Conservation (phyloP, 176 grass and related monocot species). For the Triticum monococcum region DNA sequence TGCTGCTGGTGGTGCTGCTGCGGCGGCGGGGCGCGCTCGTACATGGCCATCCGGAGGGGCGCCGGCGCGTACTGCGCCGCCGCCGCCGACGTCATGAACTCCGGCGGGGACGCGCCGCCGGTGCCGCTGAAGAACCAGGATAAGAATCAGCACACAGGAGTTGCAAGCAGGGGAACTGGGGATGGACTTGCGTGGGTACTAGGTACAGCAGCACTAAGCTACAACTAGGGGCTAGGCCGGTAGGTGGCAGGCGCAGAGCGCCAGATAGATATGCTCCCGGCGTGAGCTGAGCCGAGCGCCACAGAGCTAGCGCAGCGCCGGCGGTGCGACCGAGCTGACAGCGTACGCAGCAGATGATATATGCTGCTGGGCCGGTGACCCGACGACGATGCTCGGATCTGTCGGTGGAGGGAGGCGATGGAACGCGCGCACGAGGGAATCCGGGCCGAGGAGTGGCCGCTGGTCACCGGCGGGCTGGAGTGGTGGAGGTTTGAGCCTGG, state of each 20-base stretch:
- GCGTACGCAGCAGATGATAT: constrained; percentile 27
- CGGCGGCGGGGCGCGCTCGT: constrained; percentile 42
- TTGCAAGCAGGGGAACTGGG: no score
- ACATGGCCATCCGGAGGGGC: constrained; percentile 60
- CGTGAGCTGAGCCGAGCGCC: background rate
- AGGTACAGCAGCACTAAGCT: background rate
- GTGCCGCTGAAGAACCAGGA: background rate
- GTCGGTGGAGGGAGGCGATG: no score
- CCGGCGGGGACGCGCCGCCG: constrained; percentile 45
- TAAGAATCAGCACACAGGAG: background rate
- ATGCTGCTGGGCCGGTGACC: background rate
- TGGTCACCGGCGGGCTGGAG: background rate
- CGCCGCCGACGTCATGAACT: constrained; percentile 53
- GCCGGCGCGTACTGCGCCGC: constrained; percentile 53
- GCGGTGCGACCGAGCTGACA: constrained; percentile 14
- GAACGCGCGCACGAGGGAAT: no score
- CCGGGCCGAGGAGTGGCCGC: no score
- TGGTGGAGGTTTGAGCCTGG: no score
- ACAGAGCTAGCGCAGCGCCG: background rate
- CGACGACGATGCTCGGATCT: no score
- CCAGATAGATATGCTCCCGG: background rate
- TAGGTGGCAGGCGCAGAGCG: background rate
- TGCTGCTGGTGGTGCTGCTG: background rate
- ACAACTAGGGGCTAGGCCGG: background rate
- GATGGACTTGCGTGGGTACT: no score